phyloP scores from a whole-genome alignment of 192 early-diverging fungal genomes.

The Funneliformis mosseae region DNA sequence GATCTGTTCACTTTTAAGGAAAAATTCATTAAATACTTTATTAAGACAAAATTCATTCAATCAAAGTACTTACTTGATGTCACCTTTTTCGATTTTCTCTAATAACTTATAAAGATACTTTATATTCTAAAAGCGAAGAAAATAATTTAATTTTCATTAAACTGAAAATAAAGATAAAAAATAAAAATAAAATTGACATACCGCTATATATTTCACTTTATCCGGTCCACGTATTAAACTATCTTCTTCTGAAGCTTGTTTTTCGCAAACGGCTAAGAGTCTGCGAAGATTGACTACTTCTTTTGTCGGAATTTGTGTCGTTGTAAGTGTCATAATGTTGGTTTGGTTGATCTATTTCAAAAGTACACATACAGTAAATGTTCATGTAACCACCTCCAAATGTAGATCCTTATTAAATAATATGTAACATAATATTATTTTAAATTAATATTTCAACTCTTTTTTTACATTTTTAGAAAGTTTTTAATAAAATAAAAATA shows the following conservation, averaged over 20 bases:
- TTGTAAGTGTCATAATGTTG: neutral
- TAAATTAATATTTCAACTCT: no score
- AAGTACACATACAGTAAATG: no score
- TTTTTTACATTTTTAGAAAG: no score
- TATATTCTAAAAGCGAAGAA: slow-evolving; percentile 20
- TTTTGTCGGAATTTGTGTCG: slow-evolving; percentile 18
- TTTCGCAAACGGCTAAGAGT: slow-evolving; percentile 26
- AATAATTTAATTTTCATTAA: neutral
- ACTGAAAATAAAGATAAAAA: neutral
- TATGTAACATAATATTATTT: no score
- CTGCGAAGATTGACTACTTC: slow-evolving; percentile 28
- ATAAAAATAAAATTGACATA: neutral
- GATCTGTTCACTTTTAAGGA: neutral
- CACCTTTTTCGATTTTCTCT: slow-evolving; percentile 28
- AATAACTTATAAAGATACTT: slow-evolving; percentile 27
- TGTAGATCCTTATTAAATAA: no score
- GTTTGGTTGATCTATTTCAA: no score
- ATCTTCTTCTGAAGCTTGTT: slow-evolving; percentile 25
- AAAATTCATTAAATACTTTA: neutral
- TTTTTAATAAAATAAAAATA: no score
- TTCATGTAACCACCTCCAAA: no score
- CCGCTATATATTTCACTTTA: slow-evolving; percentile 30
- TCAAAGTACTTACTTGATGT: neutral
- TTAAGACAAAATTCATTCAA: neutral
- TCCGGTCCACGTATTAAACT: slow-evolving; percentile 32